Percentiles rank a stretch among this genome's conserved stretches.
These are phyloP conservation scores for Ogataea hybrid DNA, from an alignment of 1,139 yeast genomes.

Conservation along the genomic window DNA sequence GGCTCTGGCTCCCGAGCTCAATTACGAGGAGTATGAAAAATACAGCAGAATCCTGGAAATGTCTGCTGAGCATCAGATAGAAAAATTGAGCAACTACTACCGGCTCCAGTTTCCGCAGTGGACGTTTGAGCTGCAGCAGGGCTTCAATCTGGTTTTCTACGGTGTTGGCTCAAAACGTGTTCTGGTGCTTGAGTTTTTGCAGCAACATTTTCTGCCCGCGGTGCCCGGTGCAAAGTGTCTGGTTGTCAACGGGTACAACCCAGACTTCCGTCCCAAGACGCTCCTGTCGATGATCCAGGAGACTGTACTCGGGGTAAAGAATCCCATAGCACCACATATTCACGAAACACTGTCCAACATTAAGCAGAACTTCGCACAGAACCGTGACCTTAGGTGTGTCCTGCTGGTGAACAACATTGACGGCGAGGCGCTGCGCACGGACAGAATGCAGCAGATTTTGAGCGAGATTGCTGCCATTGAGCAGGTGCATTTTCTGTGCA, in stretches of 20 bases:
- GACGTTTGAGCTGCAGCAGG: conserved; percentile 76
- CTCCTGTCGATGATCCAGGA: conserved; percentile 34
- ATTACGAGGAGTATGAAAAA: conserved; percentile 59
- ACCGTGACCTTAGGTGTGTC: conserved; percentile 39
- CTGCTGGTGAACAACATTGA: conserved; percentile 78
- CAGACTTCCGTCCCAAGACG: conserved; percentile 61
- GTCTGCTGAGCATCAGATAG: conserved; percentile 42
- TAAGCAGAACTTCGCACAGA: conserved; percentile 27
- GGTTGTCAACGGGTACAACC: conserved; percentile 84
- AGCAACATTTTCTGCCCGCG: conserved; percentile 41
- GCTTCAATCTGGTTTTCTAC: conserved; percentile 71
- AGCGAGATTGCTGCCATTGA: conserved; percentile 63
- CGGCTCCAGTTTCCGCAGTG: conserved; percentile 70
- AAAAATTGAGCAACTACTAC: conserved; percentile 41
- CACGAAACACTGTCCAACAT: conserved; percentile 45
- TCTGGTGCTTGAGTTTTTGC: conserved; percentile 58
- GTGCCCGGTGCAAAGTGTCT: conserved; percentile 37
- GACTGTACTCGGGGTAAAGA: conserved; percentile 21
- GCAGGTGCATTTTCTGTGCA: conserved; percentile 65
- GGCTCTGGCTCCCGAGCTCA: conserved; percentile 65
- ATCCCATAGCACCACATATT: conserved; percentile 33
- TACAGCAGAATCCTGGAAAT: conserved; percentile 44
- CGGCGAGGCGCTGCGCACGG: conserved; percentile 72
- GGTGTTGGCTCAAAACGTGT: conserved; percentile 87
- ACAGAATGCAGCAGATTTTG: conserved; percentile 61